These are phyloP conservation scores for Penstemon davidsonii DNA, from an alignment of 257 asterid genomes.

Conservation along the genomic window DNA sequence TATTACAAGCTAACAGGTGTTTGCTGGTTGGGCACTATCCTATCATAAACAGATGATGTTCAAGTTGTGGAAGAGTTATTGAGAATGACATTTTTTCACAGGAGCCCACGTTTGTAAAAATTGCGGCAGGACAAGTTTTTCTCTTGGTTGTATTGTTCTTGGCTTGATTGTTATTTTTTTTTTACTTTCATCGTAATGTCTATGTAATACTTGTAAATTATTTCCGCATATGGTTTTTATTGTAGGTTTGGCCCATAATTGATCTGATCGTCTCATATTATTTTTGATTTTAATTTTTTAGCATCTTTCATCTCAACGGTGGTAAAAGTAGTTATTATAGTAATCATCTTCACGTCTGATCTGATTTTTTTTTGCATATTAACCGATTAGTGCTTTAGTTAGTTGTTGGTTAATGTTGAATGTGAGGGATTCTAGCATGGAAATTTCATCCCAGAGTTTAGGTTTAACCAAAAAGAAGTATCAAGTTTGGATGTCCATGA, in stretches of 20 bases:
- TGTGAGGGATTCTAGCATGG: too few relatives aligned
- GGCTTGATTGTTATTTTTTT: conserved; percentile 9
- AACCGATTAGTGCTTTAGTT: not conserved
- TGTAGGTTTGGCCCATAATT: not conserved
- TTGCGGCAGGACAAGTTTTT: conserved; percentile 64
- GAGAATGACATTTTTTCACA: conserved; percentile 52
- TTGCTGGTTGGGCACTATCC: too few relatives aligned
- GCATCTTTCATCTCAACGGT: not conserved
- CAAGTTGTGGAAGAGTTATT: conserved; percentile 63
- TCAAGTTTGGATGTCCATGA: too few relatives aligned
- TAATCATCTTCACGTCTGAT: not conserved
- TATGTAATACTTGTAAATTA: not conserved
- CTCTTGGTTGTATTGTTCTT: conserved; percentile 4
- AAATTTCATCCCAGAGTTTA: too few relatives aligned
- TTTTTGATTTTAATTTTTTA: not conserved
- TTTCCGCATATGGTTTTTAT: not conserved
- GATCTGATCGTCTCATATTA: not conserved
- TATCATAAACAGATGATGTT: conserved; percentile 65
- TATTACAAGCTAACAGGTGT: too few relatives aligned
- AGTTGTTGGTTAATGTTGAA: too few relatives aligned
- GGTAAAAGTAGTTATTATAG: not conserved
- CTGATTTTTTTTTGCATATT: not conserved
- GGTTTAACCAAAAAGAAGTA: too few relatives aligned
- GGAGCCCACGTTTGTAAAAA: conserved; percentile 59
- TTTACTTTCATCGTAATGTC: not conserved